phyloP scores from a whole-genome alignment of 768 basidiomycete species.

The Trametes punicea region DNA sequence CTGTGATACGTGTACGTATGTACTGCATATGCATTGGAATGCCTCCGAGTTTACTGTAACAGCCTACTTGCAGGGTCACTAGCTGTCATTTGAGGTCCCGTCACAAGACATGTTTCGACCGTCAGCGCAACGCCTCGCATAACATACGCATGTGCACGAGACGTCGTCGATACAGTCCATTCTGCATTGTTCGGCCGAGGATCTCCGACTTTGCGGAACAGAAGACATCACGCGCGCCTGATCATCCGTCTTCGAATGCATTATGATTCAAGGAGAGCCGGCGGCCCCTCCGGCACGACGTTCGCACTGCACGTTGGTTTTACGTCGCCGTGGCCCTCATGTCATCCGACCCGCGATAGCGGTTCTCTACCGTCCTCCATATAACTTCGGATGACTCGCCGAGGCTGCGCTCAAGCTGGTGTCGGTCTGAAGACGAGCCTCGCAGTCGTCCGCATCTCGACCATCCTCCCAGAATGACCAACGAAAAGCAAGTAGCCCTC shows the following conservation, averaged over 20 bases:
- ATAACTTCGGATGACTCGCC: background rate
- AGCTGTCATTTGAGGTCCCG: too few species aligned
- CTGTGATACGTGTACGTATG: too few species aligned
- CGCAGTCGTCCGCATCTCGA: background rate
- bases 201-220: background rate
- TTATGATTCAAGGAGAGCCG: background rate
- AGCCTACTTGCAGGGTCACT: too few species aligned
- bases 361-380: background rate
- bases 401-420: background rate
- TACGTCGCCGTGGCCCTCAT: background rate
- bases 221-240: background rate
- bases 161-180: too few species aligned
- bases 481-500: background rate
- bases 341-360: background rate
- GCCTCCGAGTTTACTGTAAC: too few species aligned
- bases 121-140: too few species aligned
- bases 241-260: background rate
- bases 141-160: too few species aligned
- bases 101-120: too few species aligned
- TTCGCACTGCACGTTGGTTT: background rate
- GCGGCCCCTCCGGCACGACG: background rate
- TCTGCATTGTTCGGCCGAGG: background rate
- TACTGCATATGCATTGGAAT: too few species aligned
- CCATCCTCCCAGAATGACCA: background rate
- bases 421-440: background rate